These are phyloP conservation scores for Wallemia mellicola DNA, from an alignment of 1,284 basidiomycete genomes.

Conservation along the genomic window DNA sequence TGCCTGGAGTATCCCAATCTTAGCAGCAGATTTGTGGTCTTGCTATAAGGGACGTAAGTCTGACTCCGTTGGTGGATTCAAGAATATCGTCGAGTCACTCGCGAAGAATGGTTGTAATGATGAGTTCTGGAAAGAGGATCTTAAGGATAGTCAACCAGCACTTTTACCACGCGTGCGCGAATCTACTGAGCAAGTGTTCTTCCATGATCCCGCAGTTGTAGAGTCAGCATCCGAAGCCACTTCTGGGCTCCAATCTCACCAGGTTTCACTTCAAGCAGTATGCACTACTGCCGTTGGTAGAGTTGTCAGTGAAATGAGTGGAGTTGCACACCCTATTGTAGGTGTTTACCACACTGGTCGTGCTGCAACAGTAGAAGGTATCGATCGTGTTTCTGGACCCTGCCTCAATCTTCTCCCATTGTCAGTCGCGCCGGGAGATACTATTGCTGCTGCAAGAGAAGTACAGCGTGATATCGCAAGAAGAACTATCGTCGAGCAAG, in stretches of 20 bases:
- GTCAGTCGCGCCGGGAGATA: neutral
- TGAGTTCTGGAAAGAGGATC: neutral
- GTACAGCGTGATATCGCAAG: neutral
- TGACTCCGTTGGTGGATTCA: neutral
- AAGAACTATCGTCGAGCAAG: neutral
- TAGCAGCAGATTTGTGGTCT: neutral
- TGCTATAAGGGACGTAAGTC: neutral
- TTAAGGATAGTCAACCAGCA: neutral
- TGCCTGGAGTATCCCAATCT: neutral
- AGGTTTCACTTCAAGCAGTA: neutral
- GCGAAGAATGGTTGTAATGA: neutral
- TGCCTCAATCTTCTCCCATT: neutral
- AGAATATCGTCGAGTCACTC: neutral
- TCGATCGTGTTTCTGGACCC: neutral
- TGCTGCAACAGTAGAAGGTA: neutral
- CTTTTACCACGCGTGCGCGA: neutral
- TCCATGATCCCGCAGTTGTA: neutral
- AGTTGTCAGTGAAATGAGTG: neutral
- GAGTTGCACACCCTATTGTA: neutral
- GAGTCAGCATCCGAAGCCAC: too few species aligned
- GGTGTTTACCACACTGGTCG: neutral
- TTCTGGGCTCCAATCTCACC: neutral
- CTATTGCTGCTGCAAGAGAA: neutral
- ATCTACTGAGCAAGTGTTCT: neutral
- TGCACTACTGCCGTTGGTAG: neutral